Evolutionary conservation across 331 rosid species (phyloP).

Genomic region (Acacia pycnantha): DNA sequence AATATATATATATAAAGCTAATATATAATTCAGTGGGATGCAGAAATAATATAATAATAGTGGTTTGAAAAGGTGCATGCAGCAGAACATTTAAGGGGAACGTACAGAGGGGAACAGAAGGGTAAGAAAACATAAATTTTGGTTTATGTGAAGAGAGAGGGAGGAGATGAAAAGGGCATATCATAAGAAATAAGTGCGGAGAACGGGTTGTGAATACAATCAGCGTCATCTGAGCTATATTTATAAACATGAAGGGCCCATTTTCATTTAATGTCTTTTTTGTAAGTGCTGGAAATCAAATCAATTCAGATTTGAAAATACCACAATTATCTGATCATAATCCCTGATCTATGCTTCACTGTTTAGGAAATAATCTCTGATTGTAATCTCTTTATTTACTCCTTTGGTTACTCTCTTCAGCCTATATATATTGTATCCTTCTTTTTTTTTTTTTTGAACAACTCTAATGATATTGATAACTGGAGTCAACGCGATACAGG

Average conservation of each 20-base stretch:
- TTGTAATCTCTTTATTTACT: too few relatives aligned
- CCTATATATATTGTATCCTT: too few relatives aligned
- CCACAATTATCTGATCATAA: too few relatives aligned
- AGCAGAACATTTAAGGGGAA: background rate
- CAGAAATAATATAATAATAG: background rate
- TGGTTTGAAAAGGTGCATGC: background rate
- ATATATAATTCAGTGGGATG: background rate
- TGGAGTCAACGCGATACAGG: too few relatives aligned
- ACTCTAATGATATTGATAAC: too few relatives aligned
- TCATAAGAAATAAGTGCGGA: slow-evolving; percentile 21
- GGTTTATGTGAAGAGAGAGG: background rate
- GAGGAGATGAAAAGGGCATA: slow-evolving; percentile 23
- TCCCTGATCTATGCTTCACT: too few relatives aligned
- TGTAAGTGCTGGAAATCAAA: too few relatives aligned
- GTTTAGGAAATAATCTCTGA: too few relatives aligned
- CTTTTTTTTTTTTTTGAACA: too few relatives aligned
- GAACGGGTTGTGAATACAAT: slow-evolving; percentile 35
- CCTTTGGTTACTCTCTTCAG: too few relatives aligned
- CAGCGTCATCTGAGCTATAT: slow-evolving; percentile 28
- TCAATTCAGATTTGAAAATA: too few relatives aligned
- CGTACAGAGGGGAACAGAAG: background rate
- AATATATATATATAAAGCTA: background rate
- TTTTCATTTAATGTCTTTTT: slow-evolving; percentile 23
- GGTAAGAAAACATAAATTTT: background rate
- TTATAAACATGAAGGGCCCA: slow-evolving; percentile 21